These are phyloP conservation scores for Canavalia gladiata DNA, from an alignment of 306 rosid genomes.

Conservation along the genomic window DNA sequence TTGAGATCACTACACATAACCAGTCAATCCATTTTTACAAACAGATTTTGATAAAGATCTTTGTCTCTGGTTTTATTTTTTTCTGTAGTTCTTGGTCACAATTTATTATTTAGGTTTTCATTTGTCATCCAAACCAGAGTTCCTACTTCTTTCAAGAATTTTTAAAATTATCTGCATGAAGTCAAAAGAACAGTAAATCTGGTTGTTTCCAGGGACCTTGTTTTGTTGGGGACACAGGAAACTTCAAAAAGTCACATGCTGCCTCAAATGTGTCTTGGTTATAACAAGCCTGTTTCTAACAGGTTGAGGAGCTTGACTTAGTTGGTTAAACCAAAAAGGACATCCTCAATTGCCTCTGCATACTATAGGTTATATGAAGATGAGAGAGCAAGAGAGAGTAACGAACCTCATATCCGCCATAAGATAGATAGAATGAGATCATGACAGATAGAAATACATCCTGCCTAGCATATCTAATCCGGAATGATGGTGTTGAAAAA, in stretches of 20 bases:
- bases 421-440: conserved; percentile 83
- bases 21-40: background rate
- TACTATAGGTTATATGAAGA: background rate
- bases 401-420: conserved; percentile 66
- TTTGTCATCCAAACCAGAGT: background rate
- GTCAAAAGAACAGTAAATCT: conserved; percentile 5
- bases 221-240: conserved; percentile 16
- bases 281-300: background rate
- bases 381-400: conserved; percentile 12
- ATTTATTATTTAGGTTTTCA: conserved; percentile 3
- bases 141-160: conserved; percentile 35
- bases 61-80: background rate
- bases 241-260: conserved; percentile 2
- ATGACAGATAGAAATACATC: conserved; percentile 77
- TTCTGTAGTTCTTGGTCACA: background rate
- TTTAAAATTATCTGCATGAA: background rate
- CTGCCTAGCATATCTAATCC: conserved; percentile 87
- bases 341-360: background rate
- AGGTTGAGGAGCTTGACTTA: background rate
- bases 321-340: background rate
- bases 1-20: background rate
- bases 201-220: conserved; percentile 13
- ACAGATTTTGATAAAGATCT: conserved; percentile 9
- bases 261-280: background rate
- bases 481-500: conserved; percentile 83